Percentiles rank a stretch among this genome's conserved stretches.
phyloP scores from a whole-genome alignment of 176 grass and related monocot species.

The Aegilops sharonensis region DNA sequence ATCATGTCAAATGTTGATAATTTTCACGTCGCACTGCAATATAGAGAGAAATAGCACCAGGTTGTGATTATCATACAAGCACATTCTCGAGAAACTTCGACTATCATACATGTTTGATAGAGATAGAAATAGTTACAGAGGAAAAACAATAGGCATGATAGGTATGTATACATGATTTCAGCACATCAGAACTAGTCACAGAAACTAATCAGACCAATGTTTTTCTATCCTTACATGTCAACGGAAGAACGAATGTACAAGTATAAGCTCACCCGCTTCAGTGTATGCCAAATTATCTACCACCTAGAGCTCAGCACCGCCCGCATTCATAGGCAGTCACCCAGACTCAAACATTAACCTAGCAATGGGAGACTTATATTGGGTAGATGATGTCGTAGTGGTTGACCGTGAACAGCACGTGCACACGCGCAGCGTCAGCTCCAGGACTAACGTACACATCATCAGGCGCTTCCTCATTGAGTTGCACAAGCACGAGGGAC shows the following conservation, averaged over 20 bases:
- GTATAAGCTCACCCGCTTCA: not conserved
- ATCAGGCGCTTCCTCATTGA: not conserved
- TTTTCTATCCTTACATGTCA: not conserved
- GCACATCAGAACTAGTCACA: not conserved
- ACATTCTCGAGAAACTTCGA: not conserved
- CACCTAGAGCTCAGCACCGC: not conserved
- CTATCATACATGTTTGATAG: not conserved
- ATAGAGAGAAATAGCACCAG: too few relatives aligned
- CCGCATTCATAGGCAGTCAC: not conserved
- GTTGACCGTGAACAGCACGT: not conserved
- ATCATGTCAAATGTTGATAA: too few relatives aligned
- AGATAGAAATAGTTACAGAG: not conserved
- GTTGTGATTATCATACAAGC: not conserved
- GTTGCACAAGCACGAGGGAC: slow-evolving; percentile 7
- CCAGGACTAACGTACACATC: not conserved
- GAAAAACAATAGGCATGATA: not conserved
- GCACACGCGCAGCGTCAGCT: not conserved
- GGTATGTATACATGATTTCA: not conserved
- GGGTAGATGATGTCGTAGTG: not conserved
- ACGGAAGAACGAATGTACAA: not conserved
- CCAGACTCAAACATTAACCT: not conserved
- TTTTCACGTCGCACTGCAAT: too few relatives aligned
- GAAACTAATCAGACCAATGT: not conserved
- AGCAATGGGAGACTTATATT: not conserved
- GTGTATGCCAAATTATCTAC: not conserved